A percentile compares a stretch with the other conserved stretches of the same genome.
Conservation (phyloP, 768 basidiomycete genomes). For the Leccinum rimulosum region DNA sequence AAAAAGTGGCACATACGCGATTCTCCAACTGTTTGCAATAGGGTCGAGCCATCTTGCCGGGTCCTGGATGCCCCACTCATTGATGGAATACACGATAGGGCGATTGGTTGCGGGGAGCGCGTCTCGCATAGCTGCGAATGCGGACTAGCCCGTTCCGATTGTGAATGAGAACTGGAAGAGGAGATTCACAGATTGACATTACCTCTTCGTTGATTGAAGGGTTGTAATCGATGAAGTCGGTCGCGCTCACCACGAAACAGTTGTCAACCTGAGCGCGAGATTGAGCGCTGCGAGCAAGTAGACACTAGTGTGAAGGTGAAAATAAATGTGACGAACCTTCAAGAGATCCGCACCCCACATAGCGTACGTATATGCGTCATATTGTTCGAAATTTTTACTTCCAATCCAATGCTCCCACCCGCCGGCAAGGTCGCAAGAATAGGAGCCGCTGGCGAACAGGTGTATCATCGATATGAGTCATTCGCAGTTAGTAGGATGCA, state of each 20-base stretch:
- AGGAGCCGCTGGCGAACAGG: neutral
- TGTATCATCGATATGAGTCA: neutral
- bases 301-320: too few relatives aligned
- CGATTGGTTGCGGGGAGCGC: neutral
- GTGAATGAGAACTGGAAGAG: neutral
- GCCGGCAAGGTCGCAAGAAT: conserved; percentile 3
- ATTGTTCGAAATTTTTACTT: conserved; percentile 8
- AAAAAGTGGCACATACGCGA: conserved; percentile 36
- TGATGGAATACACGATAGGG: conserved; percentile 46
- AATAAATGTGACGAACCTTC: conserved; percentile 1
- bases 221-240: conserved; percentile 3
- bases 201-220: conserved; percentile 8
- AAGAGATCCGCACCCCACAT: conserved; percentile 11
- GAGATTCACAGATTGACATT: neutral
- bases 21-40: conserved; percentile 52
- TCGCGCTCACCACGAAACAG: conserved; percentile 4
- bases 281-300: neutral
- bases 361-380: conserved; percentile 6
- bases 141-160: neutral
- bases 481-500: neutral
- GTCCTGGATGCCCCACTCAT: conserved; percentile 51
- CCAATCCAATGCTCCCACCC: conserved; percentile 4
- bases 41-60: conserved; percentile 45
- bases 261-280: conserved; percentile 5
- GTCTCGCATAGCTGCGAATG: conserved; percentile 5